phyloP scores from a whole-genome alignment of 75 land plant species.

The Pseudotsuga menziesii region DNA sequence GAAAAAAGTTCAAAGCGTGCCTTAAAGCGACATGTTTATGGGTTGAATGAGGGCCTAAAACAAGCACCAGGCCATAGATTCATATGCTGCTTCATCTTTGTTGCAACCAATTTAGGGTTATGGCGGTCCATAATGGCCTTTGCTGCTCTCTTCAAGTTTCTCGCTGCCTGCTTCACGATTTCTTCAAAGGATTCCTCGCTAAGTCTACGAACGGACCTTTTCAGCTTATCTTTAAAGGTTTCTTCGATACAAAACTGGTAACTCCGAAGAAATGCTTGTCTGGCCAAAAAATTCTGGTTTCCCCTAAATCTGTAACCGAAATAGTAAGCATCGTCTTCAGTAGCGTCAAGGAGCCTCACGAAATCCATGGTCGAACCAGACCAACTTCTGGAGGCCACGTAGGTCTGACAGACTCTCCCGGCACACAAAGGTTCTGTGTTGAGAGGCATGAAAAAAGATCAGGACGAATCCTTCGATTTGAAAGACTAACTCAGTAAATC shows the following conservation, averaged over 20 bases:
- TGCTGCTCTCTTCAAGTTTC: neutral
- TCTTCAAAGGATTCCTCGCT: constrained; percentile 7
- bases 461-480: no score
- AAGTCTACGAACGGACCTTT: neutral
- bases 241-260: constrained; percentile 1
- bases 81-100: neutral
- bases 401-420: no score
- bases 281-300: neutral
- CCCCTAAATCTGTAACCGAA: neutral
- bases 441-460: no score
- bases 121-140: neutral
- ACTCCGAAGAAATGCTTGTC: constrained; percentile 10
- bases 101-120: neutral
- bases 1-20: neutral
- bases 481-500: no score
- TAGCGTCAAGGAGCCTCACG: neutral
- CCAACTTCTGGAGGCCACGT: no score
- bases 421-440: no score
- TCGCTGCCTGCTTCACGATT: neutral
- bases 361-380: neutral
- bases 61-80: neutral
- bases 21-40: neutral
- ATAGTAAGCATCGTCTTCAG: neutral
- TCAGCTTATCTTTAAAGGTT: constrained; percentile 6
- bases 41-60: neutral